Base-by-base conservation (phyloP, 2,329 filamentous ascomycete species). In the Aspergillus sp. region DNA sequence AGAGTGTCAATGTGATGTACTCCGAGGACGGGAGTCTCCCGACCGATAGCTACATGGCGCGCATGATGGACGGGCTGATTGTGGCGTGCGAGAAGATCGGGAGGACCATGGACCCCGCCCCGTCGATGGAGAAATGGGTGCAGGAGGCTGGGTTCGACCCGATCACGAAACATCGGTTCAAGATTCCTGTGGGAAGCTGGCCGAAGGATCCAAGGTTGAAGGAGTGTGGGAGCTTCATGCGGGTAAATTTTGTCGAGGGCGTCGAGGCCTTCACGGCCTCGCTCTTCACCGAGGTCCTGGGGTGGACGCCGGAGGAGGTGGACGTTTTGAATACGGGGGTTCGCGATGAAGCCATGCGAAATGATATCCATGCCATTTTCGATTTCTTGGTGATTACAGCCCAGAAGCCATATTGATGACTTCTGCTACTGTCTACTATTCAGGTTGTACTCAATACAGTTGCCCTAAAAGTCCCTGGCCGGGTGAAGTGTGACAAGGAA, bases 41-140 rank as follows among this genome's bases (percentile, higher is more conserved):
- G 19, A 10, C 17, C 2, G 51, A 56, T 22, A 53, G 53, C 24
- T 49, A 46, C 30, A 54, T 55, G 20, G 48, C 45, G 10, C 49
- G 17, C 51, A 56, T 58, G 57, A 58, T 60, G 55, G 47, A 58
- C 10, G 53, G 49, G 16, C 36, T 58, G n/a, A 52, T 55, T 6
- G 45, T 49, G 16, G 56, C 46, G 2, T 54, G 58, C 8, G 16
- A 50, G 6, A 51, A 24, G 22, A 53, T 55, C 13, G 54, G 58
- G 17, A 52, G 48, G 35, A 57, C 56, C 16, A 55, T 60, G 54
- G 45, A 59, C 5, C 56, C 60, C 1, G 60, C 57, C 1, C 60
- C 58, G 8, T 16, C 40, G 10, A 59, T 60, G 32, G 38, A 50
- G 20, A 17, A 14, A 1, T 59, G 56, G 58, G 50, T 52, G 19